Evolutionary conservation across 345 rosid genomes (phyloP), one percentile per base, ranked within the genome.

Genomic region (Melaleuca quinquenervia): DNA sequence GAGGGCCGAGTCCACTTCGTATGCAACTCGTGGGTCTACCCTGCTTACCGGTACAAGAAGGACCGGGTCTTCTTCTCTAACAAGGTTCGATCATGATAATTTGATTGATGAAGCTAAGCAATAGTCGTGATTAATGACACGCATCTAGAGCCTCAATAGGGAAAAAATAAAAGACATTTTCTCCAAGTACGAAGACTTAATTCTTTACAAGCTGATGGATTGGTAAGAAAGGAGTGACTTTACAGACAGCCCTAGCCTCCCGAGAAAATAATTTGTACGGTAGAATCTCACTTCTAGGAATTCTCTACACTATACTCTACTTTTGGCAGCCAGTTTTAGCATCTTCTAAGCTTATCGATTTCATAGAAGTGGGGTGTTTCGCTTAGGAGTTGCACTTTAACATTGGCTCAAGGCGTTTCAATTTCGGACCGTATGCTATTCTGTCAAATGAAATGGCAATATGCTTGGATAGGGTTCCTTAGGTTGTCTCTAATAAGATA

Each of bases 1-100:
- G 87, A 88, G 53, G 91, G 91, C 51, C 85, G 86, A 76, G 82
- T 89, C 84, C 93, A 88, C 83, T 91, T 91, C 29, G 89, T 88
- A 22, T 91, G 93, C 93, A 91, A 91, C 84, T 90, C 93, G 1
- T 91, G 93, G 93, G 88, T 91, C 82, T 91, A 90, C 82, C 92
- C 93, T 49, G 83, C 91, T 32, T 76, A 87, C 51, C 70, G 60
- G 21, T 89, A 91, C 48, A 82, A 62, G n/a, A 83, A 87, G 48
- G 90, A 89, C 29, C 92, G 92, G 2, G 48, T 91, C 62, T 89
- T 91, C 90, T 91, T 91, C 64, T 15, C 91, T 8, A 91, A 90
- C 88, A 90, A 89, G 92, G 93, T 90, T 82, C 36, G 60, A 27
- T 15, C 16, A 48, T 20, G 26, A 45, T 18, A 49, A 14, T 21